A percentile compares a stretch with the other conserved stretches of the same genome.
phyloP scores from a whole-genome alignment of 306 rosid genomes.

The Ammopiptanthus mongolicus region DNA sequence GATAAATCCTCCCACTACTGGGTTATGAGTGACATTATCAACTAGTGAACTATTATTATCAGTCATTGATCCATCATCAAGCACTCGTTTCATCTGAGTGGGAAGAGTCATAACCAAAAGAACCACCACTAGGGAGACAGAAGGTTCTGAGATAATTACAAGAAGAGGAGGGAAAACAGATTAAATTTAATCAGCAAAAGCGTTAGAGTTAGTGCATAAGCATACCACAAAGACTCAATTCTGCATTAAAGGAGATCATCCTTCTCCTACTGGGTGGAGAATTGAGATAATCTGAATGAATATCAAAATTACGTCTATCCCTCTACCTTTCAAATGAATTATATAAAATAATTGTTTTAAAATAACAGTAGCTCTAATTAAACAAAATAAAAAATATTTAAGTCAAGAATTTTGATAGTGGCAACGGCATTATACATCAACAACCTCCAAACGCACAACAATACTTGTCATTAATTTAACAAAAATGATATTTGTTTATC shows the following conservation, averaged over 20 bases:
- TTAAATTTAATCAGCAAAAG: neutral
- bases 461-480: neutral
- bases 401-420: neutral
- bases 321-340: too few species aligned
- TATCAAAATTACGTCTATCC: too few species aligned
- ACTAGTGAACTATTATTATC: conserved; percentile 32
- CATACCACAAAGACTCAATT: neutral
- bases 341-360: too few species aligned
- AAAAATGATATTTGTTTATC: too few species aligned
- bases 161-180: neutral
- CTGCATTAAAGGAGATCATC: neutral
- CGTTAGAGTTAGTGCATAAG: neutral
- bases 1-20: conserved; percentile 65
- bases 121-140: neutral
- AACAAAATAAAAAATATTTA: neutral
- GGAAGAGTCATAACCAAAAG: conserved; percentile 37
- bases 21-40: conserved; percentile 57
- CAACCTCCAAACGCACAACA: neutral
- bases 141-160: neutral
- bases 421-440: neutral
- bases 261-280: neutral
- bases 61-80: conserved; percentile 52
- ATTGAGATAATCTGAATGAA: neutral
- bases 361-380: too few species aligned
- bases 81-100: conserved; percentile 70